phyloP scores from a whole-genome alignment of 2,329 filamentous ascomycete species.

The Stagonosporopsis cucurbitacearum region DNA sequence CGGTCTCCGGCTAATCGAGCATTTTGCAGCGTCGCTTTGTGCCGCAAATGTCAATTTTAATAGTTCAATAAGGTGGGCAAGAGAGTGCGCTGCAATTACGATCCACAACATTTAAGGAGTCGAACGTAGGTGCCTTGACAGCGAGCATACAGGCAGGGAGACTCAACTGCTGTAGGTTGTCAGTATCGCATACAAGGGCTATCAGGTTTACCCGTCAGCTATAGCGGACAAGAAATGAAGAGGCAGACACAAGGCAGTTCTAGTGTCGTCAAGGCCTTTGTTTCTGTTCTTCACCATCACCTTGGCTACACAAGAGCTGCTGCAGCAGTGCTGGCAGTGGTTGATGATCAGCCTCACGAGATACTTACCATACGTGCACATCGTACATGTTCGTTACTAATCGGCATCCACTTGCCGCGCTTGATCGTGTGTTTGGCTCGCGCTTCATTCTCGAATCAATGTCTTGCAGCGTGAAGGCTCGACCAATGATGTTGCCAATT shows the following conservation, averaged over 20 bases:
- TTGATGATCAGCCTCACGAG: neutral
- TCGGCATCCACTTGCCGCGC: neutral
- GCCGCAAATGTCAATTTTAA: neutral
- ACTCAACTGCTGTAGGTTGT: too few relatives aligned
- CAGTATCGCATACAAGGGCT: neutral
- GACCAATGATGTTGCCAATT: neutral
- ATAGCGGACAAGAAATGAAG: neutral
- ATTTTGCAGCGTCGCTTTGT: neutral
- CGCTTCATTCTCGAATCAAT: neutral
- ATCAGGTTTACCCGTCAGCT: neutral
- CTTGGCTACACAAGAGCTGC: too few relatives aligned
- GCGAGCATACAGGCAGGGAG: neutral
- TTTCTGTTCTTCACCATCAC: too few relatives aligned
- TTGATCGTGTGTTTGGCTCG: neutral
- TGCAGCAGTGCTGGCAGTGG: too few relatives aligned
- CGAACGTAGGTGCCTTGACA: neutral
- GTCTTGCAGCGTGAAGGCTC: neutral
- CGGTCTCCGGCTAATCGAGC: neutral
- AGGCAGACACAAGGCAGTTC: neutral
- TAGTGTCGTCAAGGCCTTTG: too few relatives aligned
- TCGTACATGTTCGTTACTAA: neutral
- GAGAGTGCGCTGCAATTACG: neutral
- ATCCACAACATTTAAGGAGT: neutral
- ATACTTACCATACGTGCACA: neutral
- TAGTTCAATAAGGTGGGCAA: neutral